Base-by-base conservation (phyloP, 2,329 filamentous ascomycete genomes). In the Colletotrichum lentis region DNA sequence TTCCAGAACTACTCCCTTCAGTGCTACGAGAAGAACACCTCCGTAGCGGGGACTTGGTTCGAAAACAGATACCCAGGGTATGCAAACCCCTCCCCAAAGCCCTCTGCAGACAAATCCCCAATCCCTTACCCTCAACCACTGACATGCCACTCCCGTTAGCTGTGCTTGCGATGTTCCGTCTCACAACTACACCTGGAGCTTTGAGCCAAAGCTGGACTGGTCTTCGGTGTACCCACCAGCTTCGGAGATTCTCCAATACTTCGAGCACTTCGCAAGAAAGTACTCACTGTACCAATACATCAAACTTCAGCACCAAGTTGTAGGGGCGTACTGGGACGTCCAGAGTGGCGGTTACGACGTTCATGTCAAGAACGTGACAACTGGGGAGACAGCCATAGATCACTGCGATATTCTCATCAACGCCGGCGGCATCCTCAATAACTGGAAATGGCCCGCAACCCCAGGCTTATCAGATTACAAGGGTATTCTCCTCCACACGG, bases 131-230 rank as follows among this genome's bases (percentile, higher is more conserved):
- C 7, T 22, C 6, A 18, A 16, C 6, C 24, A 3, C 52, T 62
- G 35, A 46, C 18, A 41, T 35, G 41, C 7, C 18, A 24, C 11
- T 58, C 27, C 22, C 24, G 20, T 1, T 53, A 77, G 76, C 47
- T 83, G 81, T 73, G 81, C 80, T 5, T 84, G 81, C 70, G 83
- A 87, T 62, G 80, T 86, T 0, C 83, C 83, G 1, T 78, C 82
- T 0, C 83, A 85, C 72, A 84, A 83, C 70, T 86, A 86, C 75
- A 82, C 80, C 0, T 84, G 78, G 76, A 80, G 79, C 8, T 85
- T 84, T 60, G 82, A 84, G 71, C 82, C 81, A 2, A 90, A 89
- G 73, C 82, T 82, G 10, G 80, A 83, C 52, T 90, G 88, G 87
- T 81, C 82, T n/a, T 77, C 77, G 3, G 76, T 80, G 0, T 84